Evolutionary conservation across 2,329 filamentous ascomycete genomes (phyloP), one percentile per base, ranked within the genome.

Genomic region (Immersiporthe knoxdaviesiana): DNA sequence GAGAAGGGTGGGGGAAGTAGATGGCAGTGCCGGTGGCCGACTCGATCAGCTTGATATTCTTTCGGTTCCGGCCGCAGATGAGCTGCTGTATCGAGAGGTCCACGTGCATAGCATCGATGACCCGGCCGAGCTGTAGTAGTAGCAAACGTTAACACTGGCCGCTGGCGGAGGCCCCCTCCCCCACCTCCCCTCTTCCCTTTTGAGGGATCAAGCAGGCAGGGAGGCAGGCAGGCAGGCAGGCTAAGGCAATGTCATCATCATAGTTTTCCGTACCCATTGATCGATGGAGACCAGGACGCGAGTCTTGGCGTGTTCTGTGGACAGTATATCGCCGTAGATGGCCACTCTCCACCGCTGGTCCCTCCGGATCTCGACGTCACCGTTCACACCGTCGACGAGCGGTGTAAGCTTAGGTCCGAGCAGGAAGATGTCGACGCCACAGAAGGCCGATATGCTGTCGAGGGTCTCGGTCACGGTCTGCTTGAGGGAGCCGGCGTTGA

Each of bases 1-100:
- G 95, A 94, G 78, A 98, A 98, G 0, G 95, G 92, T 10, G 94
- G 94, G 96, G 96, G 77, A 99, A 98, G 82, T 99, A 99, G 75
- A 99, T 98, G 72, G 96, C 95, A 11, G 96, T 98, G 75, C 94
- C 93, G 18, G 96, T 98, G 37, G 92, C 90, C 18, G 96, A 97
- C 81, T 99, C 96, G 76, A 99, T 97, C 75, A 96, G 84, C 83
- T 98, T 98, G 83, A 99, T 97, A 79, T 97, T 97, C 84, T 97
- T 97, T 74, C 96, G 89, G 74, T 94, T 95, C 63, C 96, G 92
- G 63, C 96, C 96, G 78, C 94, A 97, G 63, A 98, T 90, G 67
- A 97, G 86, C 69, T 94, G 96, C 78, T 99, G 96, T 78, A 97
- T 87, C 35, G 93, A 92, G 63, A 95, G 83, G 74, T 97, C 94